phyloP scores from a whole-genome alignment of 2,329 filamentous ascomycete genomes.

The Paraphoma chrysanthemicola region DNA sequence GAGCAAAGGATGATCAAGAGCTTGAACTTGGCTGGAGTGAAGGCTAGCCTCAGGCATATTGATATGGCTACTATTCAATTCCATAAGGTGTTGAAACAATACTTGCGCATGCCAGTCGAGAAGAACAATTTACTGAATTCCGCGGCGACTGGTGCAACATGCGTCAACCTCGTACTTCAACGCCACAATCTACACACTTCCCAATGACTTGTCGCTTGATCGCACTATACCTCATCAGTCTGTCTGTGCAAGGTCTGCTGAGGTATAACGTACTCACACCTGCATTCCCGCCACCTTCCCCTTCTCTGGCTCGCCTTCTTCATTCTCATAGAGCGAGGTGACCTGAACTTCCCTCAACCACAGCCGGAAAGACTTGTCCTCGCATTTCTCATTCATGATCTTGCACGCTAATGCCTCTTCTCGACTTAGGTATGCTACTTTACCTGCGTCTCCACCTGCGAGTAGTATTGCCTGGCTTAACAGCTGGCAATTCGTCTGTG shows the following conservation, averaged over 20 bases:
- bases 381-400: constrained; percentile 37
- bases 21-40: too few relatives aligned
- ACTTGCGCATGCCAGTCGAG: too few relatives aligned
- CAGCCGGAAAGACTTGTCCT: constrained; percentile 49
- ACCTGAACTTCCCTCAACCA: constrained; percentile 51
- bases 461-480: constrained; percentile 42
- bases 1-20: too few relatives aligned
- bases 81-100: too few relatives aligned
- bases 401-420: constrained; percentile 47
- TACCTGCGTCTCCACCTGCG: constrained; percentile 32
- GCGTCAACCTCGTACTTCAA: not conserved
- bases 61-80: too few relatives aligned
- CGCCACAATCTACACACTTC: not conserved
- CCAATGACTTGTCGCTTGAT: not conserved
- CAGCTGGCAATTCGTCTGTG: constrained; percentile 42
- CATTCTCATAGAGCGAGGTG: constrained; percentile 46
- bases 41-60: too few relatives aligned
- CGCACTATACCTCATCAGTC: not conserved
- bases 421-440: constrained; percentile 39
- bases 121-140: too few relatives aligned
- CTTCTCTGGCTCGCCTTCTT: constrained; percentile 36
- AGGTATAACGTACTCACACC: constrained; percentile 12
- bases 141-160: too few relatives aligned
- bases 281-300: constrained; percentile 33
- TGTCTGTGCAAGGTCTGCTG: not conserved